These are phyloP conservation scores for Aphanomyces invadans DNA, from an alignment of 352 stramenopile species.

Conservation along the genomic window DNA sequence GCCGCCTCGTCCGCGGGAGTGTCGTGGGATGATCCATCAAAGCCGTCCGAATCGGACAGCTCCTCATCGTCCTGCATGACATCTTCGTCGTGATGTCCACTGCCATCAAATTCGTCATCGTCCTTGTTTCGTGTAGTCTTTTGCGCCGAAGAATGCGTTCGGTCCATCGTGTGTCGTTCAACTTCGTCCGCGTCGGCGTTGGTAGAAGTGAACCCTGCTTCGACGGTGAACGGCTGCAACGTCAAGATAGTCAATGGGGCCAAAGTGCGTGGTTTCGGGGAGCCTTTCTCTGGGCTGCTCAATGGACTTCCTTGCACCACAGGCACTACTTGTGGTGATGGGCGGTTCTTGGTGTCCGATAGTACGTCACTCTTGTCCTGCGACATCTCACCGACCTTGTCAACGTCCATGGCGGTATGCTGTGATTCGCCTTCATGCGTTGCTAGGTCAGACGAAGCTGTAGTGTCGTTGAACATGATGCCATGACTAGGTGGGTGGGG, in stretches of 20 bases:
- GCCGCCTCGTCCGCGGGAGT: background rate
- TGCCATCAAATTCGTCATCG: background rate
- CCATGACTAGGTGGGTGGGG: too few species aligned
- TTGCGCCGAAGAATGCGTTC: constrained; percentile 24
- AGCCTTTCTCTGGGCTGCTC: too few species aligned
- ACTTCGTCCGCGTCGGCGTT: constrained; percentile 34
- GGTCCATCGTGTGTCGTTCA: constrained; percentile 27
- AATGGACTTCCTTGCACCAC: too few species aligned
- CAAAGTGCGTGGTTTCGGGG: too few species aligned
- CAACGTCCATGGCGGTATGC: too few species aligned
- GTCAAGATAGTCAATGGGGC: background rate
- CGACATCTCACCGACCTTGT: too few species aligned
- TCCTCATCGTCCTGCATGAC: background rate
- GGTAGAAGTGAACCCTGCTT: constrained; percentile 6
- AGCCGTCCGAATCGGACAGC: background rate
- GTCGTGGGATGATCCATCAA: background rate
- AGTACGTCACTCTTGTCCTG: too few species aligned
- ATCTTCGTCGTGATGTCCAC: background rate
- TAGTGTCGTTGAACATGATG: too few species aligned
- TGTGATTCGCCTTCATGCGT: too few species aligned
- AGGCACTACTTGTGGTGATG: too few species aligned
- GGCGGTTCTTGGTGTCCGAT: too few species aligned
- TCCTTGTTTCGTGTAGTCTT: background rate
- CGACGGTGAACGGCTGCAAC: background rate
- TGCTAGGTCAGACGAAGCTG: too few species aligned